These are phyloP conservation scores for Pichia sorboxylosa DNA, from an alignment of 1,139 yeast genomes.

Conservation along the genomic window DNA sequence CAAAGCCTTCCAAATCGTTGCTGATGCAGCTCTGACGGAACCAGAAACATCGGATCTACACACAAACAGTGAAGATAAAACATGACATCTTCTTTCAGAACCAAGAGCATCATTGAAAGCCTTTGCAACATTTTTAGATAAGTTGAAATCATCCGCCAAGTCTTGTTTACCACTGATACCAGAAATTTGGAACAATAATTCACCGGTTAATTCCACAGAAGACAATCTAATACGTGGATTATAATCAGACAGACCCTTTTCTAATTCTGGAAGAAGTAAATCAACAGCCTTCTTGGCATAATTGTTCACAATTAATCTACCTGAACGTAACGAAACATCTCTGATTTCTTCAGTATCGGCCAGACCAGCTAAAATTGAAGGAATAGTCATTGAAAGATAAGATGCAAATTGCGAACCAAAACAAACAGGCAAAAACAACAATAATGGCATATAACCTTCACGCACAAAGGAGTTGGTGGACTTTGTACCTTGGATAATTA, in stretches of 20 bases:
- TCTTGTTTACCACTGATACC: constrained; percentile 71
- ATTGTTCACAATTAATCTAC: constrained; percentile 80
- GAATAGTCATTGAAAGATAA: constrained; percentile 72
- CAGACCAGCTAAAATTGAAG: constrained; percentile 80
- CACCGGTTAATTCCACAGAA: constrained; percentile 95
- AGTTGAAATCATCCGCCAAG: constrained; percentile 47
- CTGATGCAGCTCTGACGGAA: constrained; percentile 80
- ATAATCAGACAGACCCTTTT: constrained; percentile 72
- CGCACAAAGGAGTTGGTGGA: constrained; percentile 60
- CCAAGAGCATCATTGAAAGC: constrained; percentile 75
- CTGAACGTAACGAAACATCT: constrained; percentile 86
- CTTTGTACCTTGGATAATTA: constrained; percentile 62
- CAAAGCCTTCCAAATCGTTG: constrained; percentile 94
- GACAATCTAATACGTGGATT: constrained; percentile 85
- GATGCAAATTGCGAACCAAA: constrained; percentile 91
- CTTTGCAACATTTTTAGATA: constrained; percentile 50
- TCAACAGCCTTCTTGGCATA: constrained; percentile 93
- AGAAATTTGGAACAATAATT: constrained; percentile 83
- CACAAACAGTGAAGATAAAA: constrained; percentile 73
- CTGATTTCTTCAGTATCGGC: constrained; percentile 90
- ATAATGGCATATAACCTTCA: constrained; percentile 86
- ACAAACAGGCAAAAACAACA: constrained; percentile 85
- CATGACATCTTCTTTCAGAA: constrained; percentile 74
- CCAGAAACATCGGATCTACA: constrained; percentile 90
- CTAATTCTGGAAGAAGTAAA: constrained; percentile 84